These are phyloP conservation scores for Eryngium alpinum DNA, from an alignment of 140 eudicot species.

Conservation along the genomic window DNA sequence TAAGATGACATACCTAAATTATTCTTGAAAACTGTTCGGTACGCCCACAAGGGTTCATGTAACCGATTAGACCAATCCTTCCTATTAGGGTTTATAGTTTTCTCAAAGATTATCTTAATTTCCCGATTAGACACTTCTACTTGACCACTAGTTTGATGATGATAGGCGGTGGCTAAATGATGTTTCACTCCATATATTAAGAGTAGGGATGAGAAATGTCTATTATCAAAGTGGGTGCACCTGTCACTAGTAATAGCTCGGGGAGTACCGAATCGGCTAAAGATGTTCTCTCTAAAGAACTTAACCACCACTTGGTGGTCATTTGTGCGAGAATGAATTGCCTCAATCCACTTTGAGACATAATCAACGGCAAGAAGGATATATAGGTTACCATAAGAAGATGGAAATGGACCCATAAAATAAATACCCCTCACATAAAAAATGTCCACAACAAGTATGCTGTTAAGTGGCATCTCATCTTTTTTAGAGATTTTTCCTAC, in stretches of 20 bases:
- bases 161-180: background rate
- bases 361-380: too few relatives aligned
- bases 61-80: background rate
- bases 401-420: too few relatives aligned
- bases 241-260: too few relatives aligned
- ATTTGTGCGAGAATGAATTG: too few relatives aligned
- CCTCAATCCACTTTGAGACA: too few relatives aligned
- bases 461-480: too few relatives aligned
- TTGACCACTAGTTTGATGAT: background rate
- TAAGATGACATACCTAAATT: background rate
- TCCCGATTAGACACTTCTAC: background rate
- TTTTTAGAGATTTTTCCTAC: too few relatives aligned
- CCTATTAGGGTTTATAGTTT: background rate
- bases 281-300: background rate
- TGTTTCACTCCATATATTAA: background rate
- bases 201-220: too few relatives aligned
- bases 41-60: background rate
- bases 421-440: too few relatives aligned
- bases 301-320: too few relatives aligned
- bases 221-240: background rate
- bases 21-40: background rate
- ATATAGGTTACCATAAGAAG: too few relatives aligned
- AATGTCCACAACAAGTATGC: too few relatives aligned
- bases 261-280: background rate
- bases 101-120: background rate